Conservation (phyloP, 2,329 filamentous ascomycete genomes). For the Colletotrichum sublineola region DNA sequence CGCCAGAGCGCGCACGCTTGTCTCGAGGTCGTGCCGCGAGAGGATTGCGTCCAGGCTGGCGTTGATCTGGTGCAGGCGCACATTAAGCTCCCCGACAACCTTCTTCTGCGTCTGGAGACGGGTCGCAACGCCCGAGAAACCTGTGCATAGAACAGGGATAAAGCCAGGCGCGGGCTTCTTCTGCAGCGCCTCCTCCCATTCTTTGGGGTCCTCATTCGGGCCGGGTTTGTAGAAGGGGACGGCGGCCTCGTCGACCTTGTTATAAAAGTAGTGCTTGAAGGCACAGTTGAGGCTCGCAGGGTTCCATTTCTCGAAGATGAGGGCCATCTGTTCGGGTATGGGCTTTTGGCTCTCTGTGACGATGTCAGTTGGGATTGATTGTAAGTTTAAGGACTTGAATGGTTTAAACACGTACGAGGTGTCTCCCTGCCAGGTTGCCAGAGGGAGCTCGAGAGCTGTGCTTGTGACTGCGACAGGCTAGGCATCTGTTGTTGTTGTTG, state of each 20-base stretch:
- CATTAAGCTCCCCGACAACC: conserved; percentile 78
- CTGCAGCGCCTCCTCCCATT: conserved; percentile 87
- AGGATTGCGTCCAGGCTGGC: conserved; percentile 78
- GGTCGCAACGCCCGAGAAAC: conserved; percentile 79
- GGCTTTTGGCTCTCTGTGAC: conserved; percentile 73
- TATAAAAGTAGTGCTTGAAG: conserved; percentile 90
- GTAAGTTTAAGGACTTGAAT: neutral
- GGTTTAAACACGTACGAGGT: conserved; percentile 56
- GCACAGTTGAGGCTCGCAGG: conserved; percentile 75
- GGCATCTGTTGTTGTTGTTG: conserved; percentile 60
- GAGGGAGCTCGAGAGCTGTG: conserved; percentile 62
- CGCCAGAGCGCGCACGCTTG: conserved; percentile 79
- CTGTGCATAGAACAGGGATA: conserved; percentile 81
- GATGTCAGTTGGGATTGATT: conserved; percentile 30
- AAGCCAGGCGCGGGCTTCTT: conserved; percentile 82
- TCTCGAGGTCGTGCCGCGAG: conserved; percentile 81
- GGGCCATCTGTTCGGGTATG: conserved; percentile 79
- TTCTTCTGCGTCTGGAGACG: conserved; percentile 80
- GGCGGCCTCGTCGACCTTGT: conserved; percentile 80
- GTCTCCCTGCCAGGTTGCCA: conserved; percentile 67
- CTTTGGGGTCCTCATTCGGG: conserved; percentile 78
- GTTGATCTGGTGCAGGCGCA: conserved; percentile 84
- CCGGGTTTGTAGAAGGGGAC: conserved; percentile 83
- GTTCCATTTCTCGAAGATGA: conserved; percentile 81
- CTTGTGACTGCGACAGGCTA: conserved; percentile 59